Conservation (phyloP, 164 flowering plant genomes). For the Sedum album region DNA sequence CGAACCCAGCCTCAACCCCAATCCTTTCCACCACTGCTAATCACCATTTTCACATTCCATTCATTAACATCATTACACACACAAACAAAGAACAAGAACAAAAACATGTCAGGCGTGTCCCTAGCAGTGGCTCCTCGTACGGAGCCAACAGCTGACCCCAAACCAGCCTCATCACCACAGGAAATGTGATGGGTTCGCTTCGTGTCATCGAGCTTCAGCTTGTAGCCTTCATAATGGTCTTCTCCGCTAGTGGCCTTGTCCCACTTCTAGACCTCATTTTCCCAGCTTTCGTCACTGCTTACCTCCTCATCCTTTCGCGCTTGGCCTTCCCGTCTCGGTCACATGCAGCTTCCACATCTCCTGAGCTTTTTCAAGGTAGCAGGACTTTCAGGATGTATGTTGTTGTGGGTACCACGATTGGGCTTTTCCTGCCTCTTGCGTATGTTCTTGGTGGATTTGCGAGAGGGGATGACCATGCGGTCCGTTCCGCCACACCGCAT, state of each 20-base stretch:
- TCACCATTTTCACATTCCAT: not conserved
- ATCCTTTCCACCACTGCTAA: no score
- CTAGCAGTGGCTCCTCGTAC: not conserved
- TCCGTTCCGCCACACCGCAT: conserved; percentile 91
- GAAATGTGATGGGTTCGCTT: conserved; percentile 65
- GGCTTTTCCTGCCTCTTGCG: conserved; percentile 83
- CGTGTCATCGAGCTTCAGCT: conserved; percentile 85
- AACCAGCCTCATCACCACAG: not conserved
- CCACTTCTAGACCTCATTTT: conserved; percentile 68
- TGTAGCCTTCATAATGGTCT: no score
- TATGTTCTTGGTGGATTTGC: conserved; percentile 93
- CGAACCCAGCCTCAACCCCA: no score
- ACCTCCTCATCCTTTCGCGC: no score
- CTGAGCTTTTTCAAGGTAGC: conserved; percentile 46
- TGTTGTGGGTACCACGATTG: conserved; percentile 58
- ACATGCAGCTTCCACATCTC: not conserved
- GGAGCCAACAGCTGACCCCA: no score
- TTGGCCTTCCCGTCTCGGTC: conserved; percentile 62
- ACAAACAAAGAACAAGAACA: no score
- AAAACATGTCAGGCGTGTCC: not conserved
- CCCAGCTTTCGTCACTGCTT: conserved; percentile 58
- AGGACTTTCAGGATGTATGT: conserved; percentile 49
- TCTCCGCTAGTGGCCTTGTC: conserved; percentile 85
- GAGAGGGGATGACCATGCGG: no score
- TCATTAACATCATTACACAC: not conserved